Conservation (phyloP, 2,329 filamentous ascomycete genomes). For the Botrytis elliptica region DNA sequence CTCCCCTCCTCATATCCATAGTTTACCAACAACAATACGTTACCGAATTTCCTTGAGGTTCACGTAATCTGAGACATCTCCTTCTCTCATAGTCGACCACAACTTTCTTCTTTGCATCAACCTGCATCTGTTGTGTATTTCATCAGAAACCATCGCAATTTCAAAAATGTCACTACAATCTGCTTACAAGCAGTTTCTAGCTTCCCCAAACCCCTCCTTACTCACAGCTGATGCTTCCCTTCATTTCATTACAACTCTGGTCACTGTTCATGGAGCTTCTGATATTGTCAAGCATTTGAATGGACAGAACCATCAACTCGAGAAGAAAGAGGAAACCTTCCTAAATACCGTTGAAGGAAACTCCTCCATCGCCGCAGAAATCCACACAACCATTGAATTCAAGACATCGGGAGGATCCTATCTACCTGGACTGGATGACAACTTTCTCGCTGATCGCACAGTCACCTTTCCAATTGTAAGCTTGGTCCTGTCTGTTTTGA, state of each 20-base stretch:
- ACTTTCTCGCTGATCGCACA: conserved; percentile 81
- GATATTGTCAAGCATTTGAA: conserved; percentile 82
- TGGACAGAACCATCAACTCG: conserved; percentile 69
- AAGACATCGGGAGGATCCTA: conserved; percentile 77
- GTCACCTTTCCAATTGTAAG: conserved; percentile 80
- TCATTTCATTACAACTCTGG: conserved; percentile 89
- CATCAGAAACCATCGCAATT: conserved; percentile 1
- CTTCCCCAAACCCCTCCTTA: conserved; percentile 60
- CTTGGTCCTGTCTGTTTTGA: conserved; percentile 29
- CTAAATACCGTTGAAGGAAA: conserved; percentile 71
- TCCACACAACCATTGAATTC: conserved; percentile 83
- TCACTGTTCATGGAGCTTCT: conserved; percentile 65
- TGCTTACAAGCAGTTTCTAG: conserved; percentile 71
- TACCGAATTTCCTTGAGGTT: background rate
- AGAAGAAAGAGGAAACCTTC: conserved; percentile 78
- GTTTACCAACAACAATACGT: background rate
- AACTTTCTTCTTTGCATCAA: conserved; percentile 2
- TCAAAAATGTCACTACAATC: conserved; percentile 49
- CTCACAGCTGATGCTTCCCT: conserved; percentile 66
- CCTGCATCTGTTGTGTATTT: conserved; percentile 13
- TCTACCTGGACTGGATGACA: conserved; percentile 87
- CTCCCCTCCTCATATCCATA: background rate
- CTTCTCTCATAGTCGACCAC: background rate
- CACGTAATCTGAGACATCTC: conserved; percentile 1
- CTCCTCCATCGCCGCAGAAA: conserved; percentile 70